These are phyloP conservation scores for Sugiyamaella qingdaonensis DNA, from an alignment of 805 yeast genomes.

Conservation along the genomic window DNA sequence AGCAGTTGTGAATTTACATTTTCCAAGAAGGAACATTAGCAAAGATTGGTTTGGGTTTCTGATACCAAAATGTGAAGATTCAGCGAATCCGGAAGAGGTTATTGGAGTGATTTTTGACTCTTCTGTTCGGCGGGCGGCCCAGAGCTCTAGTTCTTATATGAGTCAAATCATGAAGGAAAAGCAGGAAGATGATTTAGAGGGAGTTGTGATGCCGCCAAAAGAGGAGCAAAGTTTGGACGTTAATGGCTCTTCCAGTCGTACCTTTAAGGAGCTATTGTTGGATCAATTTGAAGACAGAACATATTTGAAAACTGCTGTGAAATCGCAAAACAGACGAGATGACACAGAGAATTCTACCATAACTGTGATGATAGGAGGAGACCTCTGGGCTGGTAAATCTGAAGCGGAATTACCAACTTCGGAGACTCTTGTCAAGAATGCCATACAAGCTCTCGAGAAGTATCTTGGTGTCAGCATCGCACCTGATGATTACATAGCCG, in stretches of 20 bases:
- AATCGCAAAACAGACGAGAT: no score
- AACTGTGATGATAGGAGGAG: constrained; percentile 92
- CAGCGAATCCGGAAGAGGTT: constrained; percentile 49
- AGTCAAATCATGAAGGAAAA: neutral
- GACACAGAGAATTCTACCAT: constrained; percentile 39
- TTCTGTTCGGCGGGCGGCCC: constrained; percentile 61
- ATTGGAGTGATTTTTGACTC: constrained; percentile 92
- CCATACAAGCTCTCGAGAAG: constrained; percentile 38
- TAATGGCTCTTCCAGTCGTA: neutral
- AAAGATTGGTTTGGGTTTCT: constrained; percentile 80
- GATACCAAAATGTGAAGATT: constrained; percentile 55
- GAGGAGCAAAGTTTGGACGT: neutral
- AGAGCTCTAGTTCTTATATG: constrained; percentile 27
- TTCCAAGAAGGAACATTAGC: constrained; percentile 41
- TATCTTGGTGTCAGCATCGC: constrained; percentile 30
- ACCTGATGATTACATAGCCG: constrained; percentile 28
- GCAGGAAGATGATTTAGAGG: neutral
- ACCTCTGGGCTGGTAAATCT: constrained; percentile 38
- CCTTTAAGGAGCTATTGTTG: neutral
- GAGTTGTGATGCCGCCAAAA: neutral
- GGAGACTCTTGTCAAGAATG: constrained; percentile 28
- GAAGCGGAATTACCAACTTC: constrained; percentile 26
- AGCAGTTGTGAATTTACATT: constrained; percentile 64
- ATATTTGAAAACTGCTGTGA: no score
- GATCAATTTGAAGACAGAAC: neutral